A percentile compares a stretch with the other conserved stretches of the same genome.
Evolutionary conservation across 192 early-diverging fungal genomes (phyloP).

Genomic region (Entomortierella beljakovae): DNA sequence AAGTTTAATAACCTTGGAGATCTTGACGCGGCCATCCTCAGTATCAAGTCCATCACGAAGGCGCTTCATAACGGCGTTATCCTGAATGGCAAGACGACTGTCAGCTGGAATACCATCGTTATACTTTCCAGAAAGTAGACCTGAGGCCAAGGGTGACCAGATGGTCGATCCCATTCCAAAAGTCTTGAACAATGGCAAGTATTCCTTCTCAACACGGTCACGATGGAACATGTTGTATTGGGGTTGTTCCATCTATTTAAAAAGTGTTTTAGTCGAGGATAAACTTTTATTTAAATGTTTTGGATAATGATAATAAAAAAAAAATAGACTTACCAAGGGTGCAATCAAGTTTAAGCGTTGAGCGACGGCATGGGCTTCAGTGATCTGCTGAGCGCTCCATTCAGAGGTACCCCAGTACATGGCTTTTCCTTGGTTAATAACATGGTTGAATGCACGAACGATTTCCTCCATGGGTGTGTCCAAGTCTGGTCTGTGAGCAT

Average conservation of each 20-base stretch:
- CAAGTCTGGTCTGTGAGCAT: slow-evolving; percentile 83
- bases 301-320: neutral
- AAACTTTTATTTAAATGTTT: neutral
- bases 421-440: slow-evolving; percentile 83
- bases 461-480: slow-evolving; percentile 88
- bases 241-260: slow-evolving; percentile 69
- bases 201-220: slow-evolving; percentile 81
- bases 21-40: slow-evolving; percentile 75
- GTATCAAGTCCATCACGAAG: slow-evolving; percentile 63
- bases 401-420: slow-evolving; percentile 90
- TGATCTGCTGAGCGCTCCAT: slow-evolving; percentile 83
- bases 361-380: slow-evolving; percentile 79
- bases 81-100: slow-evolving; percentile 73
- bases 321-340: slow-evolving; percentile 62
- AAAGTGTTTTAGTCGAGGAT: neutral
- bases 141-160: slow-evolving; percentile 74
- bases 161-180: slow-evolving; percentile 77
- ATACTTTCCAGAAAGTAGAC: slow-evolving; percentile 76
- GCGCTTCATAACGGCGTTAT: slow-evolving; percentile 68
- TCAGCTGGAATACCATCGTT: slow-evolving; percentile 74
- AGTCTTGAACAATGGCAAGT: slow-evolving; percentile 75
- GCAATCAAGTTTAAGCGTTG: slow-evolving; percentile 73
- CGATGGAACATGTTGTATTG: slow-evolving; percentile 92
- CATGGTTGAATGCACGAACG: slow-evolving; percentile 86
- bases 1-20: slow-evolving; percentile 68